A percentile compares a stretch with the other conserved stretches of the same genome.
phyloP scores from a whole-genome alignment of 2,329 filamentous ascomycete species.

The Cordyceps cateniannulata region DNA sequence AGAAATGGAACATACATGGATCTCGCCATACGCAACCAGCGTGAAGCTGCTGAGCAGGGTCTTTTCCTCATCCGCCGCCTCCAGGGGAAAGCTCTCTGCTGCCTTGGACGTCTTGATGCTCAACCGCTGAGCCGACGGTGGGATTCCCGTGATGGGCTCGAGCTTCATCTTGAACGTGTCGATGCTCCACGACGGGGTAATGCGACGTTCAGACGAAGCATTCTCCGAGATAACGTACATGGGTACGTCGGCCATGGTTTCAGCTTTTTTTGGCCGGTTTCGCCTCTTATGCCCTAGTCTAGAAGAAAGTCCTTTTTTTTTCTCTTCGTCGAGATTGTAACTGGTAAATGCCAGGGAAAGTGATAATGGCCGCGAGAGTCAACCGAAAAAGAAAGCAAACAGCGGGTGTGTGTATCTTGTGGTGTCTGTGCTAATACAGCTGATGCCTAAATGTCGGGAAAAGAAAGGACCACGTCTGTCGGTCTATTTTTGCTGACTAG shows the following conservation, averaged over 20 bases:
- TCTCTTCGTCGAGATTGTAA: background rate
- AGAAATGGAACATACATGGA: slow-evolving; percentile 57
- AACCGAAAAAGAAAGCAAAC: too few relatives aligned
- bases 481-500: too few relatives aligned
- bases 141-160: slow-evolving; percentile 88
- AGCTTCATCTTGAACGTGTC: slow-evolving; percentile 77
- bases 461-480: too few relatives aligned
- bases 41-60: slow-evolving; percentile 58
- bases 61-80: slow-evolving; percentile 66
- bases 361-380: too few relatives aligned
- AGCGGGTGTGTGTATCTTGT: too few relatives aligned
- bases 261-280: background rate
- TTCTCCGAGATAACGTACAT: slow-evolving; percentile 70
- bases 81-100: slow-evolving; percentile 57
- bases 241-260: slow-evolving; percentile 63
- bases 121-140: slow-evolving; percentile 70
- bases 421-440: too few relatives aligned
- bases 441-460: too few relatives aligned
- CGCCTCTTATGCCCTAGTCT: background rate
- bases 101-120: slow-evolving; percentile 56
- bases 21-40: slow-evolving; percentile 68
- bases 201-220: slow-evolving; percentile 77
- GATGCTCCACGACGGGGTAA: slow-evolving; percentile 89
- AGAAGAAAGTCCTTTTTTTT: background rate
- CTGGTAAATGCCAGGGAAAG: too few relatives aligned